These are phyloP conservation scores for Cercis canadensis DNA, from an alignment of 306 rosid species.

Conservation along the genomic window DNA sequence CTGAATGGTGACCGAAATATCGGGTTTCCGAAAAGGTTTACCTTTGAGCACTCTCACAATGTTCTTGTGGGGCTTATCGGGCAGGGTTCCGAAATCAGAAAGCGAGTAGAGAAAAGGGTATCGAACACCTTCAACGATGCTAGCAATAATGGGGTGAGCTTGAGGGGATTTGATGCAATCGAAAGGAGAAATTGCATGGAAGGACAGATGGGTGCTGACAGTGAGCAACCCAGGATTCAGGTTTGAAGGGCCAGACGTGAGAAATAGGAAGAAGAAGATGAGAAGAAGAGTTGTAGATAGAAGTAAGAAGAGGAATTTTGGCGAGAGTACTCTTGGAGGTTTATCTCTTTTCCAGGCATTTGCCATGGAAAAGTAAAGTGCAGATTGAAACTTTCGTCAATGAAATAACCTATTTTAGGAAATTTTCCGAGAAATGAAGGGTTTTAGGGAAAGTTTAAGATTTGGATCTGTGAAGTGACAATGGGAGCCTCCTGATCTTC, in stretches of 20 bases:
- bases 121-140: slow-evolving; percentile 77
- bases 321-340: slow-evolving; percentile 56
- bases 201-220: slow-evolving; percentile 39
- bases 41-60: slow-evolving; percentile 79
- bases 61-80: slow-evolving; percentile 96
- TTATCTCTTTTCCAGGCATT: slow-evolving; percentile 91
- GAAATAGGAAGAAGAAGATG: slow-evolving; percentile 52
- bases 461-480: slow-evolving; percentile 30
- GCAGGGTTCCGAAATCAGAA: slow-evolving; percentile 81
- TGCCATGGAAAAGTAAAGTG: slow-evolving; percentile 63
- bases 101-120: slow-evolving; percentile 87
- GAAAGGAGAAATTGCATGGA: slow-evolving; percentile 65
- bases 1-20: slow-evolving; percentile 82
- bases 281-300: slow-evolving; percentile 54
- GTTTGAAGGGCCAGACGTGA: slow-evolving; percentile 39
- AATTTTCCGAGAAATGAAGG: background rate
- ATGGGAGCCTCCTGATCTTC: background rate
- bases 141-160: slow-evolving; percentile 79
- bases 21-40: slow-evolving; percentile 82
- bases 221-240: slow-evolving; percentile 29
- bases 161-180: slow-evolving; percentile 76
- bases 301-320: slow-evolving; percentile 47
- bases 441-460: slow-evolving; percentile 19
- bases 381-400: background rate
- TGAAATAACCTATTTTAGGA: background rate